phyloP scores from a whole-genome alignment of 2,329 filamentous ascomycete species.

The Falciphora oryzae region DNA sequence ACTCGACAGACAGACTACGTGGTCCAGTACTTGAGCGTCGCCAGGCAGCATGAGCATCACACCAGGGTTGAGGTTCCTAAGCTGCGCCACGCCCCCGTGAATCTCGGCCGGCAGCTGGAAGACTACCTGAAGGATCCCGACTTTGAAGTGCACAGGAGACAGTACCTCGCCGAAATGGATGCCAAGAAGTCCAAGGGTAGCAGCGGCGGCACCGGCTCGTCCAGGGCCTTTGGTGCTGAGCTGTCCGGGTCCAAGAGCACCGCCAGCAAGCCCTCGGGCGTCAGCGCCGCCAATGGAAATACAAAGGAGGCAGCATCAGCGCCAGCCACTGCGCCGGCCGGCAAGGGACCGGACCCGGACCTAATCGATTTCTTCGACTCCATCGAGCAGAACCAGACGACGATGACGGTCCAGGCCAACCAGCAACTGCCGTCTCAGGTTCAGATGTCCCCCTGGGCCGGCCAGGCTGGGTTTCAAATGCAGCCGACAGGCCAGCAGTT shows the following conservation, averaged over 20 bases:
- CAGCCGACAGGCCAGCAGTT: conserved; percentile 31
- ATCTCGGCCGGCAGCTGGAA: conserved; percentile 80
- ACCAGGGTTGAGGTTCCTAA: conserved; percentile 93
- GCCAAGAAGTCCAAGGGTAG: conserved; percentile 49
- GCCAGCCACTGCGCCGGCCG: conserved; percentile 36
- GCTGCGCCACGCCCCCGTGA: conserved; percentile 93
- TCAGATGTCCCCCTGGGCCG: conserved; percentile 33
- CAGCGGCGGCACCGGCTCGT: conserved; percentile 17
- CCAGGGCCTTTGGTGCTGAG: conserved; percentile 30
- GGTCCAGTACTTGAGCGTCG: conserved; percentile 81
- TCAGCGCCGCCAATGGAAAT: conserved; percentile 32
- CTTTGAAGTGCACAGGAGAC: conserved; percentile 86
- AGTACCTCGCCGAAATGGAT: conserved; percentile 85
- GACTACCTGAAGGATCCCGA: conserved; percentile 93
- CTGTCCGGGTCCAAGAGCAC: conserved; percentile 29
- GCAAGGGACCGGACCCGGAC: conserved; percentile 66
- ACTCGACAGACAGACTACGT: conserved; percentile 88
- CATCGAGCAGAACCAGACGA: conserved; percentile 82
- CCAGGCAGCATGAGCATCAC: conserved; percentile 84
- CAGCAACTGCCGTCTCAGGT: conserved; percentile 21
- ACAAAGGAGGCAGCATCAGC: conserved; percentile 20
- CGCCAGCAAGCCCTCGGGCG: conserved; percentile 34
- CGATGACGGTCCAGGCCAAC: conserved; percentile 47
- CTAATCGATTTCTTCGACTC: conserved; percentile 93
- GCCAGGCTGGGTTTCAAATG: conserved; percentile 30